Evolutionary conservation across 192 early-diverging fungal genomes (phyloP), one percentile per base, ranked within the genome.

Genomic region (Chytriomyces sp.): DNA sequence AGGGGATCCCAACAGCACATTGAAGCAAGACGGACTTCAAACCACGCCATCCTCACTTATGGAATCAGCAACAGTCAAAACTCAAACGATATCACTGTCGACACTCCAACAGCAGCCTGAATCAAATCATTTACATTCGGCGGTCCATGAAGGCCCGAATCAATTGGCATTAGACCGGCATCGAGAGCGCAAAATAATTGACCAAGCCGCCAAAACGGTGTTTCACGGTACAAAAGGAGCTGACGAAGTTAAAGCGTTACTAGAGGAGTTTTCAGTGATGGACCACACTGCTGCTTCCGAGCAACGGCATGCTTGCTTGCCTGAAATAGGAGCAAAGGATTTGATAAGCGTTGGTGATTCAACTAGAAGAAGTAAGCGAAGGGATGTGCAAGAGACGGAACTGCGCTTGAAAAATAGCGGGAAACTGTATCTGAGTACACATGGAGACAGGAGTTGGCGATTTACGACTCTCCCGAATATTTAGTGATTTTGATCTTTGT

Each of bases 371-470:
- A 57, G 53, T 20, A 57, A 20, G 53, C 53, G 53, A 5, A 57
- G 53, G 53, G 53, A 20, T 20, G 63, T 13, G 26, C 16, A 26
- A 18, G 20, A 28, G 63, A 26, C 11, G 20, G 13, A 67, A 47
- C 66, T 11, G 44, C 28, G 16, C 66, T 45, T 28, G 45, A 45
- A 45, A 11, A 45, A 18, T 24, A 16, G 26, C 11, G 69, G 69
- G 2, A 71, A 9, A 20, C 44, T 71, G 69, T 71, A 71, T 71
- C 44, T 71, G 50, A 71, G 69, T 45, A 71, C 69, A 7, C 69
- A 71, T 45, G 69, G 69, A 26, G 69, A 71, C 44, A 47, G 69
- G 69, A 50, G 69, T 20, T 71, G 69, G 69, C 46, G 69, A 26
- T 71, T 71, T 60, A 60, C 57, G 50, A 50, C 69, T 18, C 44